Conservation (phyloP, 805 yeast species). For the Saccharomycopsis microspora region DNA sequence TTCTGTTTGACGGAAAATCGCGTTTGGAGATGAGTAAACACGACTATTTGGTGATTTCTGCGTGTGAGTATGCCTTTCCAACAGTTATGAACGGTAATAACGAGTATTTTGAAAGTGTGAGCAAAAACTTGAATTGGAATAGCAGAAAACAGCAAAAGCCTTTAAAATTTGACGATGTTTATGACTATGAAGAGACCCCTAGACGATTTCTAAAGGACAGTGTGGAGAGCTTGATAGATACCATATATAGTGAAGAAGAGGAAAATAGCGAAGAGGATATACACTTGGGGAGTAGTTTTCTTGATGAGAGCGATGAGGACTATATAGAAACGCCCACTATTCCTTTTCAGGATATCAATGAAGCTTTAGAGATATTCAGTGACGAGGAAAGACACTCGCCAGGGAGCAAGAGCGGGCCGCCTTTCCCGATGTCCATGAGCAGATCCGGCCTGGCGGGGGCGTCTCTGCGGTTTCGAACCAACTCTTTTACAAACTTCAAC, state of each 20-base stretch:
- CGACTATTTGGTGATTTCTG: constrained; percentile 74
- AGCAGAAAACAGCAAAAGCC: constrained; percentile 82
- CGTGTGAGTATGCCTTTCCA: constrained; percentile 89
- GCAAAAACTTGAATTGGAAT: constrained; percentile 89
- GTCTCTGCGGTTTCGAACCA: constrained; percentile 9
- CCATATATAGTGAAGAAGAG: neutral
- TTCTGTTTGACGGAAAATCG: constrained; percentile 88
- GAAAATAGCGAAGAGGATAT: neutral
- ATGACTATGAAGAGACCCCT: neutral
- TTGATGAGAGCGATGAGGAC: constrained; percentile 5
- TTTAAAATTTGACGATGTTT: constrained; percentile 8
- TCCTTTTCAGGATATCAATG: constrained; percentile 15
- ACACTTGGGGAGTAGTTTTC: constrained; percentile 4
- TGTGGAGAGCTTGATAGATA: neutral
- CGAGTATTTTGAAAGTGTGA: constrained; percentile 75
- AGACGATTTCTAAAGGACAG: neutral
- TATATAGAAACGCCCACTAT: constrained; percentile 15
- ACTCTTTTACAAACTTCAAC: constrained; percentile 14
- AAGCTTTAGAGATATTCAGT: constrained; percentile 13
- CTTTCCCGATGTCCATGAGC: neutral
- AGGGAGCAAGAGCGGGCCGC: neutral
- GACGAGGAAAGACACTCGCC: constrained; percentile 9
- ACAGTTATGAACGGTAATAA: constrained; percentile 67
- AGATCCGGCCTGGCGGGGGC: constrained; percentile 1
- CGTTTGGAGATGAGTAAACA: constrained; percentile 75